Base-by-base conservation (phyloP, 2,329 filamentous ascomycete genomes). In the Akanthomyces dipterigenus region DNA sequence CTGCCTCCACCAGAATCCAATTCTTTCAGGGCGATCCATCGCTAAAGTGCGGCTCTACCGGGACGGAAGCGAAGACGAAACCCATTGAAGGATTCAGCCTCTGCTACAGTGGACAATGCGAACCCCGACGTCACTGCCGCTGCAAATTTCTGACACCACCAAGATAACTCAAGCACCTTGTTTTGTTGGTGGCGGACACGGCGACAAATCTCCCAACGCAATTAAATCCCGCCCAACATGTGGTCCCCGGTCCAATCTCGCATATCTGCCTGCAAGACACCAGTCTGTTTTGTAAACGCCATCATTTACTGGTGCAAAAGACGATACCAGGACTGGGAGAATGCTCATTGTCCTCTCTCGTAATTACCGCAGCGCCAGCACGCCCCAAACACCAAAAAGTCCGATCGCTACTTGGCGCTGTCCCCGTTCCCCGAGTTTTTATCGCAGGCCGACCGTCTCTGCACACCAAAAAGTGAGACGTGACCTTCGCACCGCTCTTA, bases 171-270 rank as follows among this genome's bases (percentile, higher is more conserved):
- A 9, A 20, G 48, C 11, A 12, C 11, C 14, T 14, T 11, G 24
- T 34, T 60, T 40, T 60, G 49, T 59, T 58, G 55, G 31, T 55
- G 51, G 16, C 20, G 16, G 51, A 42, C 20, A 18, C 45, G 42
- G 2, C 12, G 14, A 18, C 58, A 59, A 58, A 58, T 60, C 49
- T 60, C 58, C 58, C 58, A 60, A 60, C 58, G 58, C 58, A 60
- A 54, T 60, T 38, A 49, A 53, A 18, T 20, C 20, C 20, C 22
- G 48, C 58, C 49, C 49, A 55, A 60, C 56, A 53, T n/a, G 31
- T n/a, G 11, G 12, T 38, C 36, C 36, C 36, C 9, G 36, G 12
- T 38, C 12, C 36, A 38, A 14, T 45, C 42, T 24, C 3, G 3
- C 7, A 45, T 8, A 43, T 20, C 20, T 45, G 18, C 18, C n/a